Base-by-base conservation (phyloP, 345 rosid genomes). In the Limnanthes douglasii region DNA sequence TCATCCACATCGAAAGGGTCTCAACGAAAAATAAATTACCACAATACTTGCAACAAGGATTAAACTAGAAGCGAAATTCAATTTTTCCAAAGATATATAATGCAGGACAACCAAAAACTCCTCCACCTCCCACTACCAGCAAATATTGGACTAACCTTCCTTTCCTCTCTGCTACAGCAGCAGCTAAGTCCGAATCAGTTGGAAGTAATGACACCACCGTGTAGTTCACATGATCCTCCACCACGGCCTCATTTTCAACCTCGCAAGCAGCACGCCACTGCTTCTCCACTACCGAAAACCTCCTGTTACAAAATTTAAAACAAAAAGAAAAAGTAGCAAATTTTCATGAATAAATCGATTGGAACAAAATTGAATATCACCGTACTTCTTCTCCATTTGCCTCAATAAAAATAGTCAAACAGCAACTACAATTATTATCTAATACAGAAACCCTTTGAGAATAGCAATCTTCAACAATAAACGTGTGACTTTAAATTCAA, bases 201-300 rank as follows among this genome's bases (percentile, higher is more conserved):
- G 86, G 93, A 15, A 82, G 68, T 32, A 53, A 12, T 21, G 73
- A 66, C 1, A 21, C 44, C 4, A 56, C 40, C n/a, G 45, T 4
- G 39, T 24, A 16, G 3, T 41, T 55, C 17, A 46, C 46, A 54
- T 54, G 51, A 61, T 62, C 61, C 16, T 40, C 60, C 11, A 31
- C 30, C 5, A 30, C 42, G 51, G 13, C 58, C 41, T 61, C 66
- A 21, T 49, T 65, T 40, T 50, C 74, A 34, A 33, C 31, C 49
- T 66, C 66, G 63, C 71, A 76, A 56, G 78, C 75, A 19, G 53
- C 59, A 37, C 57, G 36, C 94, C 98, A 84, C 39, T 44, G 94
- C 58, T 61, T 59, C 70, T 79, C 95, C 28, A 83, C 85, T 34
- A 66, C 95, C 6, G 86, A 94, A 45, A 90, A 90, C 65, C 67